These are phyloP conservation scores for Stevia rebaudiana DNA, from an alignment of 140 eudicot species.

Conservation along the genomic window DNA sequence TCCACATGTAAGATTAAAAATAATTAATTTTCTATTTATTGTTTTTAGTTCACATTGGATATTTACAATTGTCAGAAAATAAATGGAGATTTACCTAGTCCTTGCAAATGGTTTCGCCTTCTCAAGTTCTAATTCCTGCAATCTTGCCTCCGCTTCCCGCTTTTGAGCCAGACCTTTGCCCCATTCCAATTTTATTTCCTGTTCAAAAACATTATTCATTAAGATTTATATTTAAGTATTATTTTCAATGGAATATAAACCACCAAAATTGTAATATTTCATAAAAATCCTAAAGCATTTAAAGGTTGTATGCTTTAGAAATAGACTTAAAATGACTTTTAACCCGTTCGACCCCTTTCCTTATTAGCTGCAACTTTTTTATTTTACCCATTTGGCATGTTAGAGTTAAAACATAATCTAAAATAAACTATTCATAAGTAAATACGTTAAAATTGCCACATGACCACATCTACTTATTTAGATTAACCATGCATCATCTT, in stretches of 20 bases:
- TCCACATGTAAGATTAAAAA: not conserved
- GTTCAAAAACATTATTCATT: conserved; percentile 15
- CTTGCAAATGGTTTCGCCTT: conserved; percentile 90
- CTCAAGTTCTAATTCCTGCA: conserved; percentile 69
- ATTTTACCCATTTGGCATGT: not conserved
- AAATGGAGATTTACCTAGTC: conserved; percentile 48
- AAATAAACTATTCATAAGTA: conserved; percentile 3
- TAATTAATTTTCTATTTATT: not conserved
- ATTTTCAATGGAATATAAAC: not conserved
- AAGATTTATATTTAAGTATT: not conserved
- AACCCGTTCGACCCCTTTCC: not conserved
- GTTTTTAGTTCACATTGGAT: not conserved
- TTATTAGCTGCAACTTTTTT: not conserved
- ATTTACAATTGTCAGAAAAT: not conserved
- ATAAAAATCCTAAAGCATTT: not conserved
- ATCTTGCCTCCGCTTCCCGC: conserved; percentile 79
- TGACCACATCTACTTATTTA: not conserved
- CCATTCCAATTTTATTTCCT: conserved; percentile 94
- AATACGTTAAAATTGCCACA: not conserved
- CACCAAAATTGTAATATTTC: not conserved
- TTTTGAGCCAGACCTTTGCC: conserved; percentile 98
- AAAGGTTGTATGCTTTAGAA: not conserved
- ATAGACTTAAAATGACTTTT: not conserved
- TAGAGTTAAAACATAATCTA: not conserved
- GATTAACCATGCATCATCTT: not conserved